Conservation (phyloP, 1,284 basidiomycete genomes). For the Ganoderma multipileum region DNA sequence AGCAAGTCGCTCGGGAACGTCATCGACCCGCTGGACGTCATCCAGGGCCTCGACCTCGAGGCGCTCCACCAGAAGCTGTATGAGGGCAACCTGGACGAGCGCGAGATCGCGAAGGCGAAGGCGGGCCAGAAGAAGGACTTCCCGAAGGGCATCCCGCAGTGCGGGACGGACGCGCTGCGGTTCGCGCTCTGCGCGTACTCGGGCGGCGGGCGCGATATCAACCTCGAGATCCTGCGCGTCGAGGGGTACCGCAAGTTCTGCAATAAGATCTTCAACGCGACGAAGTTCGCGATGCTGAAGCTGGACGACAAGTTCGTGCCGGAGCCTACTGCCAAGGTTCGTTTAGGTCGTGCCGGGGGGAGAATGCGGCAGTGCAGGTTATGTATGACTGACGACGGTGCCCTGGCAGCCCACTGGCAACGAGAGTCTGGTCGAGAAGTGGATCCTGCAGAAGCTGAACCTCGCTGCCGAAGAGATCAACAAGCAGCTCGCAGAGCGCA, state of each 20-base stretch:
- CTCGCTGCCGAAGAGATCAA: constrained; percentile 82
- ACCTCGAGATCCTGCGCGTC: constrained; percentile 95
- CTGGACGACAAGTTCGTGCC: constrained; percentile 87
- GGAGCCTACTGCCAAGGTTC: constrained; percentile 69
- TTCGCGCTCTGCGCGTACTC: constrained; percentile 97
- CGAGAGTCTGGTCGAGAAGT: constrained; percentile 93
- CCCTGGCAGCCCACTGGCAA: constrained; percentile 77
- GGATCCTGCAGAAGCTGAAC: constrained; percentile 97
- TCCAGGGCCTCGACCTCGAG: constrained; percentile 86
- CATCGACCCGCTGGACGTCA: constrained; percentile 97
- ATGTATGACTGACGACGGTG: neutral
- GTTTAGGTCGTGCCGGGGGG: neutral
- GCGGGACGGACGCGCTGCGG: constrained; percentile 95
- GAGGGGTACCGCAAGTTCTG: constrained; percentile 99
- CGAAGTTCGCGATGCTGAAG: constrained; percentile 97
- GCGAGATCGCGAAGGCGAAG: constrained; percentile 92
- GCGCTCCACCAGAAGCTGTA: constrained; percentile 88
- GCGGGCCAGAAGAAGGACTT: constrained; percentile 99
- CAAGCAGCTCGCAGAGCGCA: constrained; percentile 77
- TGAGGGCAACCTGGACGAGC: constrained; percentile 94
- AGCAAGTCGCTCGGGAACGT: constrained; percentile 98
- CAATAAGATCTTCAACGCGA: constrained; percentile 99
- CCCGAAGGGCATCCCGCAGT: constrained; percentile 99
- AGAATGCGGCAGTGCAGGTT: neutral
- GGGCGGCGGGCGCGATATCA: constrained; percentile 91